Evolutionary conservation across 148 eudicot genomes (phyloP).

Genomic region (Fallopia convolvulus): DNA sequence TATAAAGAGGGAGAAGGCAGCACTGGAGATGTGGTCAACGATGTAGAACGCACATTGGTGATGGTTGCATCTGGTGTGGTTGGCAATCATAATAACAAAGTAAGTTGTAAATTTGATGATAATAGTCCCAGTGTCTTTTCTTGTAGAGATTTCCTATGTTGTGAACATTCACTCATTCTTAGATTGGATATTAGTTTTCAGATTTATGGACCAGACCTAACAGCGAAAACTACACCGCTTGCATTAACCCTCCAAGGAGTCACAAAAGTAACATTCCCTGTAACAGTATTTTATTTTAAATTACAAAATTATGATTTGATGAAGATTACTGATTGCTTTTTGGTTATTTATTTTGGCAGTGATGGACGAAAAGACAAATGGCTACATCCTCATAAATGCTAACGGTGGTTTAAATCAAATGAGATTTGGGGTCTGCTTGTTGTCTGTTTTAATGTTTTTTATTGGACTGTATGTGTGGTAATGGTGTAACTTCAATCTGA

Average conservation of each 20-base stretch:
- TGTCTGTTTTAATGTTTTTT: constrained; percentile 21
- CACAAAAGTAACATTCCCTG: constrained; percentile 55
- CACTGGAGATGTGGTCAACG: constrained; percentile 21
- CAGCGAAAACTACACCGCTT: constrained; percentile 75
- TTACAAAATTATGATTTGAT: background rate
- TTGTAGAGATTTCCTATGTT: background rate
- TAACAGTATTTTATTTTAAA: background rate
- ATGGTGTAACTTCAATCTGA: constrained; percentile 29
- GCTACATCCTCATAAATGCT: constrained; percentile 87
- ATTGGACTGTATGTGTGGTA: background rate
- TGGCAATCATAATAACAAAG: constrained; percentile 36
- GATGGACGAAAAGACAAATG: constrained; percentile 60
- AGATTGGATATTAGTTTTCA: constrained; percentile 38
- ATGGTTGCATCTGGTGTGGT: constrained; percentile 58
- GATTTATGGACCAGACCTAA: constrained; percentile 74
- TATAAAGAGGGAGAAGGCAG: constrained; percentile 29
- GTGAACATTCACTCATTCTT: constrained; percentile 17
- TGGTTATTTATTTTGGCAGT: constrained; percentile 31
- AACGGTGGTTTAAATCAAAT: constrained; percentile 99
- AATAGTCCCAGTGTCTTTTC: background rate
- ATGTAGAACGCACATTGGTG: constrained; percentile 41
- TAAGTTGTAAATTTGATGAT: constrained; percentile 26
- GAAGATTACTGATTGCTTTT: constrained; percentile 6
- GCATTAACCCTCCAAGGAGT: constrained; percentile 62
- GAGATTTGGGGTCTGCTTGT: constrained; percentile 99